Conservation (phyloP, 2,329 filamentous ascomycete species). For the Leptographium procerum region DNA sequence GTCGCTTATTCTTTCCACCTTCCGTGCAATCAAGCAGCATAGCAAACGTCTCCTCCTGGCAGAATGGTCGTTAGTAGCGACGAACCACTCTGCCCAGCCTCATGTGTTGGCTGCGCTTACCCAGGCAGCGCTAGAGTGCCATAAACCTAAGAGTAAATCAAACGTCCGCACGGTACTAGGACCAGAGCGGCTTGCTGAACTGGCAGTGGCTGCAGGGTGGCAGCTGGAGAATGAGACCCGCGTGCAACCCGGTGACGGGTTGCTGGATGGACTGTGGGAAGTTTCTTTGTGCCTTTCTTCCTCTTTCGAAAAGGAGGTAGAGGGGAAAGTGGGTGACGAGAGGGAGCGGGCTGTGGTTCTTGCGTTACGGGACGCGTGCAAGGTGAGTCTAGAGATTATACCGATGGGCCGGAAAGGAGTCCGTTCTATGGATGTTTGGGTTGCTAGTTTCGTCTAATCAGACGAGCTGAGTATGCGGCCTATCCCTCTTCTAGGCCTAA, state of each 20-base stretch:
- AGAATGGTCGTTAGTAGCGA: conserved; percentile 33
- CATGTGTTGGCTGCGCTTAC: conserved; percentile 42
- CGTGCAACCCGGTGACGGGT: conserved; percentile 24
- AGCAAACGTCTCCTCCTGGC: conserved; percentile 28
- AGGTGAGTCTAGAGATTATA: conserved; percentile 11
- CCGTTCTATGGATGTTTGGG: conserved; percentile 14
- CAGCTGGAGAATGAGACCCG: conserved; percentile 21
- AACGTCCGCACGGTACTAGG: conserved; percentile 38
- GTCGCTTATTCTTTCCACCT: conserved; percentile 21
- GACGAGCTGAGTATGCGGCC: background rate
- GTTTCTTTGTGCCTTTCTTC: conserved; percentile 20
- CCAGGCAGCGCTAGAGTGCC: conserved; percentile 29
- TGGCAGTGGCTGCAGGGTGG: conserved; percentile 26
- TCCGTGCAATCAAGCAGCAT: conserved; percentile 23
- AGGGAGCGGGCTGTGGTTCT: conserved; percentile 18
- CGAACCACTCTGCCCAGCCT: conserved; percentile 25
- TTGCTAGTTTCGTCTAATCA: conserved; percentile 10
- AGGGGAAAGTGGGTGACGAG: conserved; percentile 16
- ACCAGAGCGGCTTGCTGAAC: conserved; percentile 26
- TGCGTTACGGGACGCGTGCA: conserved; percentile 21
- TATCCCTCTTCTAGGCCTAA: background rate
- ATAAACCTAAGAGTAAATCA: conserved; percentile 21
- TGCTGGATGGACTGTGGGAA: conserved; percentile 38
- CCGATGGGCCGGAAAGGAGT: conserved; percentile 10
- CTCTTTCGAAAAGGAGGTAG: conserved; percentile 22